Base-by-base conservation (phyloP, 164 flowering plant genomes). In the Warburgia ugandensis region DNA sequence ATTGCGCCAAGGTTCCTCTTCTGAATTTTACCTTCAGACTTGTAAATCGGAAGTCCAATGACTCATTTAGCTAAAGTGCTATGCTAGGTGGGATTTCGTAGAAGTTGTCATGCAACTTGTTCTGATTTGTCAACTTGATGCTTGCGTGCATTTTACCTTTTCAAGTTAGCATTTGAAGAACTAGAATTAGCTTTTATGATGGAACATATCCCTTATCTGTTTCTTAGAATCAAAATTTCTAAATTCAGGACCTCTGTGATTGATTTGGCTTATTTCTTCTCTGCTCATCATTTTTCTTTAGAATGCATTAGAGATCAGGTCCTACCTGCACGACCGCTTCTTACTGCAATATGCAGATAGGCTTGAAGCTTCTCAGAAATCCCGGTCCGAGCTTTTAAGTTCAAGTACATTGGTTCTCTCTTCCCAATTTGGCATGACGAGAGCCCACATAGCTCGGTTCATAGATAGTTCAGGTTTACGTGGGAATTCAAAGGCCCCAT, bases 371-470 rank as follows among this genome's bases (percentile, higher is more conserved):
- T 68, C 77, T 3, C 77, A 72, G 32, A 75, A 74, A 55, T 56
- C 69, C 50, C 65, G 80, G 6, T 62, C 84, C 19, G 79, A 75
- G 64, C 76, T 86, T 67, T 82, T 83, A 6, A 53, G 33, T 63
- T 30, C 70, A 14, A 74, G 73, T 44, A 33, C 54, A 11, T 31
- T 30, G 14, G 77, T 65, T 47, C 77, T 85, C 29, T 60, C 77
- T 17, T 62, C 83, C n/a, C 68, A 73, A 54, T 80, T 73, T 59
- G 75, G 72, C 8, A 76, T 85, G 81, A 80, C 70, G 58, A 68
- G 89, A 65, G 86, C 85, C 36, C 94, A 85, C 44, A 45, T 73
- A 7, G 84, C 84, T n/a, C 78, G 86, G 22, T 85, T 84, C 56
- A 54, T 47, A 22, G 67, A 74, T 55, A 55, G 73, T 60, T 62